phyloP scores from a whole-genome alignment of 2,329 filamentous ascomycete genomes.

The Aspergillus fumigatus region DNA sequence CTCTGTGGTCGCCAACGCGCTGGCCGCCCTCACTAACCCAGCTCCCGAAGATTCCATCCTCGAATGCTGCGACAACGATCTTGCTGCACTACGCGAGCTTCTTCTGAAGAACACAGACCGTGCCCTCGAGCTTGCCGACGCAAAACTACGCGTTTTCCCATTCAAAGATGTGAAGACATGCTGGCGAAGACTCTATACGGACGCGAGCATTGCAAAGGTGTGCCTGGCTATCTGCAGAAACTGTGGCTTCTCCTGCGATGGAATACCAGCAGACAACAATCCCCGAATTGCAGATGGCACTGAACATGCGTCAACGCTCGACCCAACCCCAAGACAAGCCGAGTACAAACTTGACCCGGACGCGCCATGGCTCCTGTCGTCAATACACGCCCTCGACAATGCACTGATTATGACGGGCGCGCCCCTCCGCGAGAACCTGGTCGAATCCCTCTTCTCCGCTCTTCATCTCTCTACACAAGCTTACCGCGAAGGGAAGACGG shows the following conservation, averaged over 20 bases:
- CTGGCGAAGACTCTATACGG: slow-evolving; percentile 56
- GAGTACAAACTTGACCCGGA: slow-evolving; percentile 12
- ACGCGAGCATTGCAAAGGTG: slow-evolving; percentile 50
- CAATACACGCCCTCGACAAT: slow-evolving; percentile 67
- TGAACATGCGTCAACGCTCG: not conserved
- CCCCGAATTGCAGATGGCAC: not conserved
- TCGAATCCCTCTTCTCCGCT: slow-evolving; percentile 34
- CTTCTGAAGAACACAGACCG: slow-evolving; percentile 35
- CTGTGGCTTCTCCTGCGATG: slow-evolving; percentile 11
- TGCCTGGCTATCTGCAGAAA: slow-evolving; percentile 28
- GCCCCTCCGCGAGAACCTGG: slow-evolving; percentile 48
- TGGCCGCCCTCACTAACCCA: slow-evolving; percentile 26
- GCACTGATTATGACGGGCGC: slow-evolving; percentile 71
- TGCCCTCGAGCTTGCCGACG: slow-evolving; percentile 47
- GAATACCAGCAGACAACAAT: not conserved
- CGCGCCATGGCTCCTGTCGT: slow-evolving; percentile 48
- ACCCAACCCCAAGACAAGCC: slow-evolving; percentile 4
- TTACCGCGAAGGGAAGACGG: not conserved
- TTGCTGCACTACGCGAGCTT: slow-evolving; percentile 14
- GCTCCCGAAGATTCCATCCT: slow-evolving; percentile 32
- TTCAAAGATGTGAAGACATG: slow-evolving; percentile 53
- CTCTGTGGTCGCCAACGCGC: slow-evolving; percentile 17
- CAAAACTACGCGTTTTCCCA: slow-evolving; percentile 52
- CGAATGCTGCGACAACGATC: slow-evolving; percentile 29
- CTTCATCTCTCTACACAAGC: slow-evolving; percentile 23